phyloP scores from a whole-genome alignment of 2,329 filamentous ascomycete genomes.

The Exophiala lecanii-corni region DNA sequence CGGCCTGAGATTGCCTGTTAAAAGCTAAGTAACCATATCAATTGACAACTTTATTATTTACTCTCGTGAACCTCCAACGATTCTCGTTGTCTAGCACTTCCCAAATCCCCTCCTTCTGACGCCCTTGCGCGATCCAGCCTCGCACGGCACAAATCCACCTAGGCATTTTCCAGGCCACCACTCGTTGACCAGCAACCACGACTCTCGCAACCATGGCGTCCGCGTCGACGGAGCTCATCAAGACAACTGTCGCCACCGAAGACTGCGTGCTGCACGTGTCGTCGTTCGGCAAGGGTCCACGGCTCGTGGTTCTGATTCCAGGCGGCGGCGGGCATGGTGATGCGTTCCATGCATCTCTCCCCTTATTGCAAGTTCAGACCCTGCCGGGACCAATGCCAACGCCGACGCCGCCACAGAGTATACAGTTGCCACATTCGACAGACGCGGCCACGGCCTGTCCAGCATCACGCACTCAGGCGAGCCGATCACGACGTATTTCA shows the following conservation, averaged over 20 bases:
- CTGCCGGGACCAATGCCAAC: no score
- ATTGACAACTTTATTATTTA: no score
- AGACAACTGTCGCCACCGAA: not conserved
- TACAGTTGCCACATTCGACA: slow-evolving; percentile 3
- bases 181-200: no score
- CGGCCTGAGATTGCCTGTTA: no score
- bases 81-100: no score
- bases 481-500: not conserved
- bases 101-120: no score
- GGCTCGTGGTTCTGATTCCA: not conserved
- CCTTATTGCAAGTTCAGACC: not conserved
- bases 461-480: not conserved
- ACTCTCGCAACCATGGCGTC: not conserved
- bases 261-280: not conserved
- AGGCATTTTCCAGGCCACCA: no score
- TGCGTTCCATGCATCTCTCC: not conserved
- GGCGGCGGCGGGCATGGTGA: not conserved
- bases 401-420: no score
- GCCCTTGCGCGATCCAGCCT: no score
- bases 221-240: not conserved
- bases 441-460: slow-evolving; percentile 2
- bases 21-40: no score
- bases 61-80: no score
- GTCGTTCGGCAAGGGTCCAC: not conserved
- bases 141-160: no score